phyloP scores from a whole-genome alignment of 1,284 basidiomycete species.

The Austroboletus novae-zelandiae region DNA sequence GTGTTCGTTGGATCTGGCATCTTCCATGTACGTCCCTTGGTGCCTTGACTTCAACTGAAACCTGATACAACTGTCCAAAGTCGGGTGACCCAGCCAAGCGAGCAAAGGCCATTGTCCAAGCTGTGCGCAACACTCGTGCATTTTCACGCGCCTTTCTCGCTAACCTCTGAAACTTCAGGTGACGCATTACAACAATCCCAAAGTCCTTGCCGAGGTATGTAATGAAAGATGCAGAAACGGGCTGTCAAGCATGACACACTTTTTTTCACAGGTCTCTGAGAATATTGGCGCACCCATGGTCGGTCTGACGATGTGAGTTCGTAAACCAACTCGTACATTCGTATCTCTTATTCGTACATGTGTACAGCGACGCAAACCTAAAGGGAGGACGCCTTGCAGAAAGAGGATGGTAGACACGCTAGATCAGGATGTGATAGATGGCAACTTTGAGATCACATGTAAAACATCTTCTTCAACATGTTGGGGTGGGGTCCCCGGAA shows the following conservation, averaged over 20 bases:
- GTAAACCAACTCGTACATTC: constrained; percentile 4
- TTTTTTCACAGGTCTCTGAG: constrained; percentile 67
- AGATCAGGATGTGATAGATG: no score
- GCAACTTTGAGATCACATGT: constrained; percentile 32
- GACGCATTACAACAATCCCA: constrained; percentile 95
- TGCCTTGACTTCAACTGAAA: constrained; percentile 1
- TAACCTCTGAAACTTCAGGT: constrained; percentile 44
- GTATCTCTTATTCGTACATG: constrained; percentile 1
- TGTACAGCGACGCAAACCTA: constrained; percentile 53
- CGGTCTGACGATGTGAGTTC: constrained; percentile 79
- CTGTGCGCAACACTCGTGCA: constrained; percentile 47
- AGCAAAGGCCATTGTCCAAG: constrained; percentile 96
- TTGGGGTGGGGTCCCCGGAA: constrained; percentile 24
- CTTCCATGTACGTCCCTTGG: constrained; percentile 67
- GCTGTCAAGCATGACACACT: background rate
- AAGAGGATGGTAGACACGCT: constrained; percentile 45
- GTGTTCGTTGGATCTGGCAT: constrained; percentile 95
- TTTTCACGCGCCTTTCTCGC: constrained; percentile 1
- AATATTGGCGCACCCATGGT: constrained; percentile 92
- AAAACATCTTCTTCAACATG: constrained; percentile 39
- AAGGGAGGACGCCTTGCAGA: constrained; percentile 59
- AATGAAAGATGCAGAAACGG: background rate
- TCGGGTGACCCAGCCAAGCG: constrained; percentile 94
- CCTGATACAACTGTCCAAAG: constrained; percentile 35
- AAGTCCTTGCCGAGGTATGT: constrained; percentile 72